These are phyloP conservation scores for Ceratobasidium theobromae DNA, from an alignment of 1,284 basidiomycete species.

Conservation along the genomic window DNA sequence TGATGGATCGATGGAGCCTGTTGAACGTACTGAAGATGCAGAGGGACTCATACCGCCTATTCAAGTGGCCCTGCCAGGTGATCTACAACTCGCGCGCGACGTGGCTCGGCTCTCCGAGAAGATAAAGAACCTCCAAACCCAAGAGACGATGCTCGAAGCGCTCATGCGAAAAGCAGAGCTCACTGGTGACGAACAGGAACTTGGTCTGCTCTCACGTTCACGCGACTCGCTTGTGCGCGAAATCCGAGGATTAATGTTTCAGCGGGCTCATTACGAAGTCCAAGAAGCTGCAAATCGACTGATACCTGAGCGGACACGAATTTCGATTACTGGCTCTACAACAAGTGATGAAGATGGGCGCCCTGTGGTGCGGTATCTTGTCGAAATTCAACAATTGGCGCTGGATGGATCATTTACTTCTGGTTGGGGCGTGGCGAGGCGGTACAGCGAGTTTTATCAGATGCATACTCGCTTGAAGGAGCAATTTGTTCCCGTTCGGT, in stretches of 20 bases:
- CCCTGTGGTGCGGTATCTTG: constrained; percentile 87
- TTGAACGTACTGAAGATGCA: constrained; percentile 33
- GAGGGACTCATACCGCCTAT: constrained; percentile 49
- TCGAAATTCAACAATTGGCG: constrained; percentile 87
- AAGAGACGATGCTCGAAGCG: constrained; percentile 80
- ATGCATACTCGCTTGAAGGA: constrained; percentile 85
- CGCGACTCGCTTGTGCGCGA: constrained; percentile 81
- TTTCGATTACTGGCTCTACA: constrained; percentile 76
- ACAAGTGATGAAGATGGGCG: constrained; percentile 77
- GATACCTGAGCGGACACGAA: constrained; percentile 73
- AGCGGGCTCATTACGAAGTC: constrained; percentile 87
- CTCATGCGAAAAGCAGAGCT: constrained; percentile 92
- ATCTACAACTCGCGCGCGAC: constrained; percentile 81
- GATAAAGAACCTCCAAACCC: constrained; percentile 73
- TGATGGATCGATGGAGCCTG: constrained; percentile 42
- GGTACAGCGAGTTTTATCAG: constrained; percentile 92
- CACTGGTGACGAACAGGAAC: constrained; percentile 84
- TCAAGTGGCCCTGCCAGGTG: constrained; percentile 77
- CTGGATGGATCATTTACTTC: constrained; percentile 71
- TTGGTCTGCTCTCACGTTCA: constrained; percentile 78
- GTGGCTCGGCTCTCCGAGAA: constrained; percentile 75
- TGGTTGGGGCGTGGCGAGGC: constrained; percentile 87
- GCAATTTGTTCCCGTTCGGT: constrained; percentile 63
- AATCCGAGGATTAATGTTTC: constrained; percentile 80
- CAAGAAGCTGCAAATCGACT: constrained; percentile 85